Base-by-base conservation (phyloP, 306 rosid species). In the Arachis hypogaea region DNA sequence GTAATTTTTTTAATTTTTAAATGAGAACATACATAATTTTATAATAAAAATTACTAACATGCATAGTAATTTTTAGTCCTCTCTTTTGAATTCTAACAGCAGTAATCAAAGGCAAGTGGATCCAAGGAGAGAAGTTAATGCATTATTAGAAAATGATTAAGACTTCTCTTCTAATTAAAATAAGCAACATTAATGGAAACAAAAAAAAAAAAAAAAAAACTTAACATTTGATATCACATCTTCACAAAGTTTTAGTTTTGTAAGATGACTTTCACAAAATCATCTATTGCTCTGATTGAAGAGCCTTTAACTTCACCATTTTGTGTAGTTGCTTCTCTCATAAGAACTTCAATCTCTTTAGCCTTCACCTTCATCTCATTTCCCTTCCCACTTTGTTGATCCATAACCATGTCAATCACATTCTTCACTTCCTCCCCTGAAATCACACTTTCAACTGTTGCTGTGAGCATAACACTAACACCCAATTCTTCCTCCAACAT, bases 401-500 rank as follows among this genome's bases (percentile, higher is more conserved):
- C 87, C 86, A 84, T 73, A 30, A 69, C 93, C 33, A 66, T 58
- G 2, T 85, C 84, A 42, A 93, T 76, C 58, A 88, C 83, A 62
- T 41, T 69, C 90, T 72, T 83, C 81, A 89, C 97, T 16, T 69
- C 73, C 38, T 63, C 69, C 51, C 78, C 66, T 3, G 54, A 49
- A 41, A 90, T 9, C 4, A 61, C 74, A 52, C 63, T 61, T 71
- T 83, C 85, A 43, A 63, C 77, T 2, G 88, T 88, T 43, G 86
- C 64, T 4, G 89, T 74, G 36, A 90, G 74, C 74, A 86, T 93
- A 72, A 87, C 85, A 29, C 80, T 40, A 71, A 87, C 88, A 6
- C 92, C 93, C 85, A 83, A 80, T 51, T 90, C 97, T 75, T 93
- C 98, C 81, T 49, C 74, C 71, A 90, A 5, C 98, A 93, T 93